A percentile compares a stretch with the other conserved stretches of the same genome.
Conservation (phyloP, 2,329 filamentous ascomycete genomes). For the Lachnellula hyalina region DNA sequence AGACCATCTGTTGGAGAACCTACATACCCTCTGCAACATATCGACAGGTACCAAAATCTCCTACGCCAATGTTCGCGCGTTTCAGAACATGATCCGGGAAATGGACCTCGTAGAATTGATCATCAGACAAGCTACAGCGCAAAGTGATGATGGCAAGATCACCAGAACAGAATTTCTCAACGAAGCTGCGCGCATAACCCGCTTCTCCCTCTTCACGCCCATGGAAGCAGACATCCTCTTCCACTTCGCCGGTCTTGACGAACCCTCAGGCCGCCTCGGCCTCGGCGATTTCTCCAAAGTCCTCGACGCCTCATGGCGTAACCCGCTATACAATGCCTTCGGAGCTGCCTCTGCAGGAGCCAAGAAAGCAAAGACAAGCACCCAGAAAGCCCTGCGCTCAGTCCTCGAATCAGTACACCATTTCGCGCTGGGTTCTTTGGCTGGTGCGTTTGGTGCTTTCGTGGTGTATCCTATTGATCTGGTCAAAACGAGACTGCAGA, state of each 20-base stretch:
- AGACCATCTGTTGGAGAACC: constrained; percentile 86
- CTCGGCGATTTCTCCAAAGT: constrained; percentile 89
- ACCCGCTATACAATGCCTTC: constrained; percentile 36
- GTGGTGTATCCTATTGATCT: constrained; percentile 99
- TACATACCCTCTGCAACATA: constrained; percentile 93
- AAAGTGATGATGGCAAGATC: constrained; percentile 86
- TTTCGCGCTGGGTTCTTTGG: constrained; percentile 82
- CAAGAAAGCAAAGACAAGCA: constrained; percentile 49
- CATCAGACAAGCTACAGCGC: constrained; percentile 76
- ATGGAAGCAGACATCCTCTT: constrained; percentile 99
- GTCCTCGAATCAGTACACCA: constrained; percentile 78
- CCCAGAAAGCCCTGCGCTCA: constrained; percentile 54
- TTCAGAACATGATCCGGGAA: constrained; percentile 96
- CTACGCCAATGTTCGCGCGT: constrained; percentile 94
- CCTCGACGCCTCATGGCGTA: constrained; percentile 86
- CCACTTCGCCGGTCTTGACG: constrained; percentile 92
- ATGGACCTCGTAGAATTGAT: constrained; percentile 97
- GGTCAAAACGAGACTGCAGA: constrained; percentile 98
- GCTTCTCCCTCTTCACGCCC: constrained; percentile 93
- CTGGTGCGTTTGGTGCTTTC: constrained; percentile 95
- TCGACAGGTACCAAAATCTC: constrained; percentile 88
- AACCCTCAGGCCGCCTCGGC: constrained; percentile 78
- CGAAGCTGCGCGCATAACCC: constrained; percentile 83
- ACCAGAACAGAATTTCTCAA: constrained; percentile 91
- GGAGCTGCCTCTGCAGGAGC: constrained; percentile 35